A percentile compares a stretch with the other conserved stretches of the same genome.
These are phyloP conservation scores for Iberis amara DNA, from an alignment of 441 rosid species.

Conservation along the genomic window DNA sequence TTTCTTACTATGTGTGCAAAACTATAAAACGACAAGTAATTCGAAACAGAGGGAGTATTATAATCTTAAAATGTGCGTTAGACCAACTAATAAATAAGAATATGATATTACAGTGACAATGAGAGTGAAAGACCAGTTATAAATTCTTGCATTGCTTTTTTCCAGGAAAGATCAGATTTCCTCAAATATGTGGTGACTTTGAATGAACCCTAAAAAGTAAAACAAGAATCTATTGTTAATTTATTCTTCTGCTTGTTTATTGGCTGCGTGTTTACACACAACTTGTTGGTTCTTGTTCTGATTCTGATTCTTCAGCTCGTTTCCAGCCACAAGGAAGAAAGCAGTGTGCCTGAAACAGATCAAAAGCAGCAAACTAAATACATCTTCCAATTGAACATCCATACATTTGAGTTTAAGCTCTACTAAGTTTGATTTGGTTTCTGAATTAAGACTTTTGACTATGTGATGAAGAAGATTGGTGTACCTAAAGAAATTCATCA, in stretches of 20 bases:
- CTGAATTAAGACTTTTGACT: background rate
- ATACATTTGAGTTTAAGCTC: background rate
- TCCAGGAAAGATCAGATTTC: background rate
- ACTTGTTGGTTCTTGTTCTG: conserved; percentile 26
- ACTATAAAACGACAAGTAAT: no score
- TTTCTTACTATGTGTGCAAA: no score
- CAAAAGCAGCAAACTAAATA: background rate
- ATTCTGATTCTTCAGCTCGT: conserved; percentile 62
- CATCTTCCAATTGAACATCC: conserved; percentile 1
- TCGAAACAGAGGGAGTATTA: no score
- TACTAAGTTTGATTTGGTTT: background rate
- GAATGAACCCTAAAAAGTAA: background rate
- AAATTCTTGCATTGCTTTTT: conserved; percentile 5
- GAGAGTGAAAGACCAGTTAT: conserved; percentile 2
- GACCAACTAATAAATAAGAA: no score
- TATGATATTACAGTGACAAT: no score
- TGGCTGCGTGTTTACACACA: conserved; percentile 48
- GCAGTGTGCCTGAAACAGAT: conserved; percentile 74
- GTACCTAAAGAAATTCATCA: conserved; percentile 88
- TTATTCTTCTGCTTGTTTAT: conserved; percentile 37
- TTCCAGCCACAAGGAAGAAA: conserved; percentile 90
- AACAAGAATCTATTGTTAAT: conserved; percentile 11
- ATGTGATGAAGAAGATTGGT: conserved; percentile 4
- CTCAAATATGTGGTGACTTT: background rate
- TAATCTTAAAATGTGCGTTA: no score